Base-by-base conservation (phyloP, 768 basidiomycete genomes). In the Tulasnella sp. region DNA sequence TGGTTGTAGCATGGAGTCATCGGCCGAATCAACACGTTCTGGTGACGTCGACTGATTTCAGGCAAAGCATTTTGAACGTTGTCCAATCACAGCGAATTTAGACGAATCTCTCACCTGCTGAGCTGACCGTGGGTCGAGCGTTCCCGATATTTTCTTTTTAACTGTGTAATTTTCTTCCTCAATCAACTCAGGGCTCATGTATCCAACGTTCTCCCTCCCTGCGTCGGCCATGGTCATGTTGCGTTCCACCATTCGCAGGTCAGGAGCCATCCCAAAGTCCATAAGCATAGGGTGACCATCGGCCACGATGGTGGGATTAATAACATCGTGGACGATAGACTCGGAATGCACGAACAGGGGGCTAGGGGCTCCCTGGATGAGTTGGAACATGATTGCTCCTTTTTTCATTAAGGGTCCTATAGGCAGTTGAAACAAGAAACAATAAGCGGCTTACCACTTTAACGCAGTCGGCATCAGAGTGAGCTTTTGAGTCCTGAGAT, bases 301-400 rank as follows among this genome's bases (percentile, higher is more conserved):
- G 51, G n/a, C 51, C 20, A 23, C 51, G 7, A 51, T n/a, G 10
- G n/a, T 51, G 5, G 51, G 51, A 1, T 51, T 51, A 11, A 51
- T n/a, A 57, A 76, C 80, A 0, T 79, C 80, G 55, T 81, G 80
- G 0, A 80, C 80, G 5, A 81, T 71, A 32, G 79, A 77, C 39
- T 55, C 39, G 26, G 35, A 73, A 73, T 81, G 80, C 20, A 81
- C 29, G 77, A 80, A 80, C 18, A 23, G 2, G 18, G 80, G 75
- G 9, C 77, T 79, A 29, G 75, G 29, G 0, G 77, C 77, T 18
- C 75, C 75, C 5, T 79, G 75, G 23, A 35, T 42, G 5, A 80
- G 44, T 51, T 35, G 29, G 70, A 10, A 10, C 11, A n/a, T 18
- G 37, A 35, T 70, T 37, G 44, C 23, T 42, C n/a, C 23, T 51